These are phyloP conservation scores for Sanguinoderma infundibulare DNA, from an alignment of 1,284 basidiomycete genomes.

Conservation along the genomic window DNA sequence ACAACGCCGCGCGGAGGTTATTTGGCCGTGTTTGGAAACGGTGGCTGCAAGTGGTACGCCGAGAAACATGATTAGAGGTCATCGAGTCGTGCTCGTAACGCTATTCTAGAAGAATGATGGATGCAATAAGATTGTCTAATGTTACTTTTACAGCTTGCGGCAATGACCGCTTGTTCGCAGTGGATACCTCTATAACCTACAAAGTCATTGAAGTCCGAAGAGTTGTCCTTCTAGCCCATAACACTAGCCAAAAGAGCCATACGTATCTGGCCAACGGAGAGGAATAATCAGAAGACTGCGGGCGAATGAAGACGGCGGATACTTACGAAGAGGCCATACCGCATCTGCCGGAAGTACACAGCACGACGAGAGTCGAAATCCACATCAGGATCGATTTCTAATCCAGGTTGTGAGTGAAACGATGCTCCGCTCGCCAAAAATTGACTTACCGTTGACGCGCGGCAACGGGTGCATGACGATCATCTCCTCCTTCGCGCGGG, in stretches of 20 bases:
- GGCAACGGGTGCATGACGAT: constrained; percentile 99
- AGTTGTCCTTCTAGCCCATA: constrained; percentile 44
- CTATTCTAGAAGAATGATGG: too few species aligned
- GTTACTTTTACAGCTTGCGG: too few species aligned
- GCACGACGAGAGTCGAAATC: constrained; percentile 95
- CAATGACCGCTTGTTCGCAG: too few species aligned
- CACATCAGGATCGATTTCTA: constrained; percentile 97
- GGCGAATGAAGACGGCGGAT: neutral
- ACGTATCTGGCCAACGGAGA: constrained; percentile 54
- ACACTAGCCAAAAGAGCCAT: constrained; percentile 80
- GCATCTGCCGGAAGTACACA: constrained; percentile 99
- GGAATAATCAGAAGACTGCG: neutral
- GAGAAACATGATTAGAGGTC: too few species aligned
- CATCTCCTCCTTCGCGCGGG: constrained; percentile 93
- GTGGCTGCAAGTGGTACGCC: too few species aligned
- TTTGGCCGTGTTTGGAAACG: too few species aligned
- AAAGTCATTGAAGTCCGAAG: neutral
- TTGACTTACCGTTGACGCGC: constrained; percentile 74
- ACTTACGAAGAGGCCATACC: constrained; percentile 95
- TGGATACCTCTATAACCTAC: too few species aligned
- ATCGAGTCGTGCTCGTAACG: too few species aligned
- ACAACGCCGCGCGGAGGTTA: too few species aligned
- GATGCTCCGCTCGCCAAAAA: neutral
- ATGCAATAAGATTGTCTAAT: too few species aligned
- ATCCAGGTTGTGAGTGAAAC: neutral